Percentiles rank a stretch among this genome's conserved stretches.
Conservation (phyloP, 176 grass and related monocot genomes). For the Raddia guianensis region DNA sequence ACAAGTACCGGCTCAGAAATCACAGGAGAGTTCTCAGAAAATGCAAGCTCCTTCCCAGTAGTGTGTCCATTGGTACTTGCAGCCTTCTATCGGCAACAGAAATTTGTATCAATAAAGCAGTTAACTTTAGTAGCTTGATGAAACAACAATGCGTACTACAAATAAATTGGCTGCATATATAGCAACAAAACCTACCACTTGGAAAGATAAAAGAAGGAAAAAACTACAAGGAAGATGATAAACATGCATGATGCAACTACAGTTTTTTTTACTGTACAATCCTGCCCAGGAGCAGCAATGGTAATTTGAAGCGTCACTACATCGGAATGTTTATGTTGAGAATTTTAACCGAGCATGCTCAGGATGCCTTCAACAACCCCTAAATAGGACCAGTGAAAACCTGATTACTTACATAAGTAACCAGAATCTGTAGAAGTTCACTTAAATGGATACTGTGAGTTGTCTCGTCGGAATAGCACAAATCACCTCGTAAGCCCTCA, state of each 20-base stretch:
- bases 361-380: neutral
- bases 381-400: neutral
- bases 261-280: neutral
- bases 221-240: constrained; percentile 23
- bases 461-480: neutral
- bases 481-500: neutral
- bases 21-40: constrained; percentile 59
- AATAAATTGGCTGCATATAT: neutral
- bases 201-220: neutral
- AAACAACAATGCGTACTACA: constrained; percentile 6
- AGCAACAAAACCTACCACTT: constrained; percentile 8
- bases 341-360: neutral
- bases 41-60: constrained; percentile 50
- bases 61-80: constrained; percentile 50
- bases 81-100: constrained; percentile 51
- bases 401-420: neutral
- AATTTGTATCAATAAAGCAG: constrained; percentile 2
- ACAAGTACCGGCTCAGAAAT: constrained; percentile 83
- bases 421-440: neutral
- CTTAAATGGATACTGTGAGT: neutral
- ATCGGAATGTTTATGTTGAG: neutral
- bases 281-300: neutral
- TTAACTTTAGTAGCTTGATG: neutral
- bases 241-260: neutral
- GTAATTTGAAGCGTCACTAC: neutral